These are phyloP conservation scores for Castanea sativa DNA, from an alignment of 306 rosid genomes.

Conservation along the genomic window DNA sequence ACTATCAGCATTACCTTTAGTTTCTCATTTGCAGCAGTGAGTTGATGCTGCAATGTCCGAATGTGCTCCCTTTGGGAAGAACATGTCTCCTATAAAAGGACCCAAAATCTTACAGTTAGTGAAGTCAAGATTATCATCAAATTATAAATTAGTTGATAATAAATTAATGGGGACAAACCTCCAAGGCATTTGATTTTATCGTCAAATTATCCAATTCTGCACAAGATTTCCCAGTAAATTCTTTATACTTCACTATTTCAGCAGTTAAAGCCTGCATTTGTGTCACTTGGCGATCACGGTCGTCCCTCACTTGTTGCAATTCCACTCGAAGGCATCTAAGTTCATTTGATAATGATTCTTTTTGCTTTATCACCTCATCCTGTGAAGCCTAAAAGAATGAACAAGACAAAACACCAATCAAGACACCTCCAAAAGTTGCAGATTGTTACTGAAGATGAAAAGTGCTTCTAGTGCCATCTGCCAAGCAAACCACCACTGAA, in stretches of 20 bases:
- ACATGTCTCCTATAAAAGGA: slow-evolving; percentile 58
- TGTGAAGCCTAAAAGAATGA: slow-evolving; percentile 55
- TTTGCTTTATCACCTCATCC: slow-evolving; percentile 61
- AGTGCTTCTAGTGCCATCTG: too few species aligned
- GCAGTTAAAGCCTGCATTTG: slow-evolving; percentile 50
- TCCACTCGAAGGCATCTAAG: slow-evolving; percentile 68
- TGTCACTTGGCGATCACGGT: slow-evolving; percentile 62
- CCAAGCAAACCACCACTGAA: too few species aligned
- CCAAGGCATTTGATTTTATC: slow-evolving; percentile 55
- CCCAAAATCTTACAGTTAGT: slow-evolving; percentile 2
- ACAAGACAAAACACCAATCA: neutral
- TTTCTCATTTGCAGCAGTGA: slow-evolving; percentile 61
- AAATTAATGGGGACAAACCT: slow-evolving; percentile 43
- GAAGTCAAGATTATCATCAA: neutral
- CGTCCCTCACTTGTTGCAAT: slow-evolving; percentile 70
- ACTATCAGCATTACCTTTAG: slow-evolving; percentile 45
- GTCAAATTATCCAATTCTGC: slow-evolving; percentile 62
- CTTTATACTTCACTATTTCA: slow-evolving; percentile 53
- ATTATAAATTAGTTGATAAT: neutral
- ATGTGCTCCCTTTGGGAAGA: slow-evolving; percentile 73
- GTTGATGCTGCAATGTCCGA: slow-evolving; percentile 44
- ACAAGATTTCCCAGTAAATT: slow-evolving; percentile 39
- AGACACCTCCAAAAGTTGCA: neutral
- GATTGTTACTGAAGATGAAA: too few species aligned
- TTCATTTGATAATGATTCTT: slow-evolving; percentile 47